Evolutionary conservation across 768 basidiomycete genomes (phyloP).

Genomic region (Cyclocybe aegerita): DNA sequence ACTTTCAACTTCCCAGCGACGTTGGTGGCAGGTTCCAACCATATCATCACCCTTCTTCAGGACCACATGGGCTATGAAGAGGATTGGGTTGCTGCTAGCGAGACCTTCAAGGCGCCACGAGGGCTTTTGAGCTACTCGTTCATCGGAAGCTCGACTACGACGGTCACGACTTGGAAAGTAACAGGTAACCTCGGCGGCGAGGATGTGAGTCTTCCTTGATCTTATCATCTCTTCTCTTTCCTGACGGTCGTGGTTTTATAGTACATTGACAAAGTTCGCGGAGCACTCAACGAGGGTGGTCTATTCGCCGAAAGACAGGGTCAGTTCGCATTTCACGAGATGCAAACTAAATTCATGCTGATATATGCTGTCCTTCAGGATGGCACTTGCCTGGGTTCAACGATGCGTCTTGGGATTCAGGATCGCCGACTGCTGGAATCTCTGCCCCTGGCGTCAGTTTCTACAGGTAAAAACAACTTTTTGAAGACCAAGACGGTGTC

Average conservation of each 20-base stretch:
- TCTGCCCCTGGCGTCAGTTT: constrained; percentile 45
- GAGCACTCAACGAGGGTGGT: constrained; percentile 62
- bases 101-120: constrained; percentile 46
- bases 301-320: constrained; percentile 55
- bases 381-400: constrained; percentile 62
- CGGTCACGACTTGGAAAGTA: constrained; percentile 48
- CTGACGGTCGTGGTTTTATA: constrained; percentile 11
- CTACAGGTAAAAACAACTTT: constrained; percentile 33
- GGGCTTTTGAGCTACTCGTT: constrained; percentile 49
- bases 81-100: constrained; percentile 40
- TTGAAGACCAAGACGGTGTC: neutral
- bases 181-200: constrained; percentile 51
- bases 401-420: constrained; percentile 42
- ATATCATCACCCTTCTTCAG: constrained; percentile 50
- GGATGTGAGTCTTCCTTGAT: constrained; percentile 24
- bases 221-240: neutral
- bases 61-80: constrained; percentile 57
- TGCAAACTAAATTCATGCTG: neutral
- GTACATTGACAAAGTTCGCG: constrained; percentile 49
- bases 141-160: constrained; percentile 35
- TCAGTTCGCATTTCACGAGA: constrained; percentile 3
- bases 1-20: constrained; percentile 33
- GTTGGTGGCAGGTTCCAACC: constrained; percentile 28
- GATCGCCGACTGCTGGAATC: constrained; percentile 41
- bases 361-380: constrained; percentile 24